Evolutionary conservation across 768 basidiomycete species (phyloP).

Genomic region (Mycena epipterygia): DNA sequence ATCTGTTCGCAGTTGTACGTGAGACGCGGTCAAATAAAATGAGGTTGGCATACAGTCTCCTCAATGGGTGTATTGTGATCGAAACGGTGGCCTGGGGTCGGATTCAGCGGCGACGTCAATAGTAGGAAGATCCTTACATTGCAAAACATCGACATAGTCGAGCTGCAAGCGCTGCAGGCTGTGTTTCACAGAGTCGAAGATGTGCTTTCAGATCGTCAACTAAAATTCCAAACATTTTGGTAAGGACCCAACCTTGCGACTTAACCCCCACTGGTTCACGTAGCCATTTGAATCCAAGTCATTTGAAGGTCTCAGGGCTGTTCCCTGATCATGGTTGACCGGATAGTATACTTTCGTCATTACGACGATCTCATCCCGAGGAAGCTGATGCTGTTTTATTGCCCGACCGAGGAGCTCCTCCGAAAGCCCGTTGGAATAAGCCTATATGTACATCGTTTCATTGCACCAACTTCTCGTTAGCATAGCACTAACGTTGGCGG

Average conservation of each 20-base stretch:
- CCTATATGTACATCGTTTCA: neutral
- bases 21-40: neutral
- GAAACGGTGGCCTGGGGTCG: slow-evolving; percentile 63
- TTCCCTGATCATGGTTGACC: slow-evolving; percentile 52
- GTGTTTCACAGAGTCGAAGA: slow-evolving; percentile 67
- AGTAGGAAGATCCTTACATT: slow-evolving; percentile 50
- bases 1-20: slow-evolving; percentile 52
- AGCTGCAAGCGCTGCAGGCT: slow-evolving; percentile 56
- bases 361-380: slow-evolving; percentile 56
- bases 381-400: slow-evolving; percentile 51
- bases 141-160: slow-evolving; percentile 73
- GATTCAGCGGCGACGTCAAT: neutral
- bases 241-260: slow-evolving; percentile 56
- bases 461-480: too few species aligned
- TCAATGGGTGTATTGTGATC: slow-evolving; percentile 71
- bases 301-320: slow-evolving; percentile 48
- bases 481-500: neutral
- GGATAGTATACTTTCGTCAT: slow-evolving; percentile 60
- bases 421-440: slow-evolving; percentile 39
- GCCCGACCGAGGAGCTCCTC: slow-evolving; percentile 57
- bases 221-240: neutral
- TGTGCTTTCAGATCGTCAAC: slow-evolving; percentile 48
- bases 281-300: slow-evolving; percentile 54
- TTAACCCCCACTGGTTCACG: slow-evolving; percentile 61
- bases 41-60: slow-evolving; percentile 56